phyloP scores from a whole-genome alignment of 2,329 filamentous ascomycete genomes.

The Ploettnerulaceae sp. region DNA sequence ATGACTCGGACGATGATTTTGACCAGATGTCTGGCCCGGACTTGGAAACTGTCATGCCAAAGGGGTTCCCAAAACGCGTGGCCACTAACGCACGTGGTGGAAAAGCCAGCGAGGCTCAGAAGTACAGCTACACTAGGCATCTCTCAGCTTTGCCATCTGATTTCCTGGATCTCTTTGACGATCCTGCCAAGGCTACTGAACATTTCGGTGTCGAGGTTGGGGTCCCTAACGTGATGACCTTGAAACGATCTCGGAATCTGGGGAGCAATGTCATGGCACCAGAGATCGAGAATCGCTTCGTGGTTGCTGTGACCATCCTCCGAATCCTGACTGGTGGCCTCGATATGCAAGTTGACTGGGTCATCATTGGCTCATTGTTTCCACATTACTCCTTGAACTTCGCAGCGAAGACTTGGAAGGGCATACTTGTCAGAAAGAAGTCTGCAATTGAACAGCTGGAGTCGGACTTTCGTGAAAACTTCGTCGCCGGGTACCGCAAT shows the following conservation, averaged over 20 bases:
- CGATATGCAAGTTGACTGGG: constrained; percentile 56
- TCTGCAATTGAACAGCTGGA: constrained; percentile 48
- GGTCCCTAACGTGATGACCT: constrained; percentile 18
- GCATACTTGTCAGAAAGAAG: constrained; percentile 46
- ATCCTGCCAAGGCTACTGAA: constrained; percentile 15
- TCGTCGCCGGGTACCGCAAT: constrained; percentile 60
- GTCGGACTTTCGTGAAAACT: constrained; percentile 59
- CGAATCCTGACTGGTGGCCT: constrained; percentile 56
- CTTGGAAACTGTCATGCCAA: neutral
- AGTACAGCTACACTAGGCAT: constrained; percentile 20
- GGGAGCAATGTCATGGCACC: constrained; percentile 33
- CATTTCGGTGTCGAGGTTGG: constrained; percentile 23
- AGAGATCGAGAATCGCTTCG: constrained; percentile 44
- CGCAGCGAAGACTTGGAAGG: constrained; percentile 52
- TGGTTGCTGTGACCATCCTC: constrained; percentile 55
- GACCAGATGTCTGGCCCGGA: no score
- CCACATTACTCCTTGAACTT: constrained; percentile 47
- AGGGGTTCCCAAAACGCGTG: neutral
- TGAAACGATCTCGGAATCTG: constrained; percentile 28
- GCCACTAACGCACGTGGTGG: no score
- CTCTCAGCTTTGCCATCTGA: constrained; percentile 24
- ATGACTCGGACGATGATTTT: neutral
- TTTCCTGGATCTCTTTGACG: constrained; percentile 25
- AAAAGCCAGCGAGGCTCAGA: neutral
- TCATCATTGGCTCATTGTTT: constrained; percentile 51